These are phyloP conservation scores for Chalara sp. DNA, from an alignment of 2,329 filamentous ascomycete species.

Conservation along the genomic window DNA sequence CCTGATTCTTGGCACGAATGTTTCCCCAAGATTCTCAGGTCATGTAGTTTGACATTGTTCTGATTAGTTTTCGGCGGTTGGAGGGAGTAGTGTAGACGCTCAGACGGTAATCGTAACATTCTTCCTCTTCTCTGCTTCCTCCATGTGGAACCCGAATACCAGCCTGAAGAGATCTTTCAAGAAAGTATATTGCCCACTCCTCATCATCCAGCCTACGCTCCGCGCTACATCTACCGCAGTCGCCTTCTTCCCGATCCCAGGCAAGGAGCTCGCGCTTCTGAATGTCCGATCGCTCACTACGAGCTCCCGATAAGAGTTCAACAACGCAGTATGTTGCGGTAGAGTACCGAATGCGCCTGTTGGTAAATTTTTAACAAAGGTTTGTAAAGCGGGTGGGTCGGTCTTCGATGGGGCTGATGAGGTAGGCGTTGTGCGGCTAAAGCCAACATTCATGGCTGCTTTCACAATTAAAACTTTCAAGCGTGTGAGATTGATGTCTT, in stretches of 20 bases:
- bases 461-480: slow-evolving; percentile 76
- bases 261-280: slow-evolving; percentile 45
- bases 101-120: slow-evolving; percentile 54
- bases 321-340: slow-evolving; percentile 61
- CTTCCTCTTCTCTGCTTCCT: slow-evolving; percentile 67
- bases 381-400: slow-evolving; percentile 52
- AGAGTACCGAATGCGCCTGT: slow-evolving; percentile 71
- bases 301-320: slow-evolving; percentile 75
- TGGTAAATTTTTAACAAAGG: slow-evolving; percentile 70
- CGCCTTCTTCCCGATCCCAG: slow-evolving; percentile 50
- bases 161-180: slow-evolving; percentile 74
- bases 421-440: slow-evolving; percentile 47
- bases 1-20: too few species aligned
- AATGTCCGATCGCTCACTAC: slow-evolving; percentile 69
- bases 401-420: slow-evolving; percentile 26
- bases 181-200: slow-evolving; percentile 69
- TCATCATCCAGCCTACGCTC: slow-evolving; percentile 70
- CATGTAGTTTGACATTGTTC: too few species aligned
- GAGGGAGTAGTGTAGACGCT: neutral
- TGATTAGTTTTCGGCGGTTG: too few species aligned
- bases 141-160: slow-evolving; percentile 77
- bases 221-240: slow-evolving; percentile 71
- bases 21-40: too few species aligned
- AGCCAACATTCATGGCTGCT: slow-evolving; percentile 80
- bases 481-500: slow-evolving; percentile 71